phyloP scores from a whole-genome alignment of 148 eudicot species.

The Nyssa sinensis region DNA sequence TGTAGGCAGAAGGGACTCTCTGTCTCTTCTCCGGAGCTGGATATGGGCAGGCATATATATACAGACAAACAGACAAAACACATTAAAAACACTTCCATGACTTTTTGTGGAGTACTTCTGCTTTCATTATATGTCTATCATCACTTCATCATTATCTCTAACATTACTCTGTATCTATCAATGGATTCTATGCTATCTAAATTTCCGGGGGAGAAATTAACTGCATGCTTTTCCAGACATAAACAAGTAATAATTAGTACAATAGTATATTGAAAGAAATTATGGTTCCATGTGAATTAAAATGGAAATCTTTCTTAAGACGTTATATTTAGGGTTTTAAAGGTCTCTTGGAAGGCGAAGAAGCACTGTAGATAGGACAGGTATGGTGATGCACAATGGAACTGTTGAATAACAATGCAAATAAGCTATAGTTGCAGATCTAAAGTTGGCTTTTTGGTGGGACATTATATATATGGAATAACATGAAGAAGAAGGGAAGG shows the following conservation, averaged over 20 bases:
- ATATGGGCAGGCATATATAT: background rate
- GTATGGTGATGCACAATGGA: background rate
- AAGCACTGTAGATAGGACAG: background rate
- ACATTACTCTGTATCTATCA: constrained; percentile 10
- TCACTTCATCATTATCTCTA: constrained; percentile 9
- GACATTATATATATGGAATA: constrained; percentile 2
- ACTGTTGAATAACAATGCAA: background rate
- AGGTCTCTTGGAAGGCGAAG: background rate
- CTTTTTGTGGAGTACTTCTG: constrained; percentile 3
- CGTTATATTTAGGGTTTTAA: background rate
- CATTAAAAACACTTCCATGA: background rate
- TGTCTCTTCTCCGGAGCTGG: constrained; percentile 94
- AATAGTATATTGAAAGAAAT: too few relatives aligned
- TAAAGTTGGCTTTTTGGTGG: constrained; percentile 9
- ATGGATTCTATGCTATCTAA: background rate
- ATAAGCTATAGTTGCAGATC: background rate
- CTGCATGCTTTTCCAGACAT: background rate
- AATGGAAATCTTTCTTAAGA: too few relatives aligned
- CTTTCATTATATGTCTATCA: background rate
- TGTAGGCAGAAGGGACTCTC: constrained; percentile 94
- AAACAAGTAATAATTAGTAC: too few relatives aligned
- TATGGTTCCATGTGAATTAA: background rate
- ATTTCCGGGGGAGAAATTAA: background rate
- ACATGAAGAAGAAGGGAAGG: constrained; percentile 2
- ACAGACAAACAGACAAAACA: background rate